Evolutionary conservation across 2,329 filamentous ascomycete genomes (phyloP).

Genomic region (Ascochyta pisi): DNA sequence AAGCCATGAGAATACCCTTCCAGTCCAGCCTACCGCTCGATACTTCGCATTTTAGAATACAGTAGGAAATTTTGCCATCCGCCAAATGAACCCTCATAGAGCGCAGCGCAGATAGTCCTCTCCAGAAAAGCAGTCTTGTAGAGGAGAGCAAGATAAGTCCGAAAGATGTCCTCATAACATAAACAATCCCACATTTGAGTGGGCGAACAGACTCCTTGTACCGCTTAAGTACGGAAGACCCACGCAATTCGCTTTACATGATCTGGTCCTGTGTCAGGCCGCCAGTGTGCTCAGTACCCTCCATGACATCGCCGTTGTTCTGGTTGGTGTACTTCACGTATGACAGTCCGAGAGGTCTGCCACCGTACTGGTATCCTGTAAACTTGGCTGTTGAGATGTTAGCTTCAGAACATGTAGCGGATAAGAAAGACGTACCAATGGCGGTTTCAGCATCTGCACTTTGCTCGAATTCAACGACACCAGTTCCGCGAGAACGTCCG

Average conservation of each 20-base stretch:
- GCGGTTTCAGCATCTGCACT: constrained; percentile 87
- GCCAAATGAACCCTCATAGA: constrained; percentile 19
- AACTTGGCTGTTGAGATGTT: constrained; percentile 73
- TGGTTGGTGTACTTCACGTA: constrained; percentile 91
- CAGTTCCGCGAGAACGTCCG: constrained; percentile 90
- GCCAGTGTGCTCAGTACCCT: constrained; percentile 72
- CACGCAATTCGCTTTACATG: constrained; percentile 67
- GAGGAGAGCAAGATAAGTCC: constrained; percentile 24
- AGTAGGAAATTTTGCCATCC: constrained; percentile 42
- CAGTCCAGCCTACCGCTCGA: constrained; percentile 14
- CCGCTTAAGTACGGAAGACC: constrained; percentile 1
- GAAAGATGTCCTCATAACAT: constrained; percentile 24
- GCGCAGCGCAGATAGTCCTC: constrained; percentile 24
- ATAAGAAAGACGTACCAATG: constrained; percentile 64
- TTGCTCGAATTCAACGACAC: constrained; percentile 92
- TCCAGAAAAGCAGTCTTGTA: constrained; percentile 24
- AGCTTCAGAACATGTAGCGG: constrained; percentile 17
- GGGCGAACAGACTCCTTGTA: constrained; percentile 6
- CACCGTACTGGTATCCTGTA: constrained; percentile 96
- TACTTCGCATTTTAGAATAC: constrained; percentile 44
- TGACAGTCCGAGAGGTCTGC: constrained; percentile 88
- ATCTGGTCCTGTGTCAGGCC: constrained; percentile 97
- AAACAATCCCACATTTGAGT: constrained; percentile 13
- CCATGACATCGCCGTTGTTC: constrained; percentile 72
- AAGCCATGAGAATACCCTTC: neutral